phyloP scores from a whole-genome alignment of 805 yeast genomes.

The Lipomyces yamanashiensis region DNA sequence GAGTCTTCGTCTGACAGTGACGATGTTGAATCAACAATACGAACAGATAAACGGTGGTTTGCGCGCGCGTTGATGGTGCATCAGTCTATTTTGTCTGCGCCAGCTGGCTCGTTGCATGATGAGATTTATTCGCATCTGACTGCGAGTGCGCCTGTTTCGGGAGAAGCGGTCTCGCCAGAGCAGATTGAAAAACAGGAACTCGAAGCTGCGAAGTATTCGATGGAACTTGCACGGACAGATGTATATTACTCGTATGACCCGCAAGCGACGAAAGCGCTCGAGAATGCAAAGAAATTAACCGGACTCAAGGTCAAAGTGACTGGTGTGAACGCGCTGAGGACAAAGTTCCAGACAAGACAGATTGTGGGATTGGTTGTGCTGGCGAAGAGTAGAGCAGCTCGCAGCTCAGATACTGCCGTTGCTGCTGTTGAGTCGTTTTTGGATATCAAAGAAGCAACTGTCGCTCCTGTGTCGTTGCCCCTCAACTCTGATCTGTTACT shows the following conservation, averaged over 20 bases:
- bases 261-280: constrained; percentile 49
- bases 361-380: constrained; percentile 75
- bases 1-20: constrained; percentile 37
- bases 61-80: constrained; percentile 46
- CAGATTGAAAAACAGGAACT: neutral
- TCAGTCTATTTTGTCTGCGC: constrained; percentile 42
- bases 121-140: constrained; percentile 33
- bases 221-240: constrained; percentile 38
- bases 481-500: constrained; percentile 71
- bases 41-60: constrained; percentile 41
- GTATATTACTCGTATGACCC: constrained; percentile 46
- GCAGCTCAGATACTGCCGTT: neutral
- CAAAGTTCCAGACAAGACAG: constrained; percentile 76
- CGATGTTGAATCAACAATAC: constrained; percentile 14
- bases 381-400: constrained; percentile 54
- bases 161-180: neutral
- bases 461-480: constrained; percentile 11
- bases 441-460: constrained; percentile 31
- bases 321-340: constrained; percentile 86
- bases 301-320: constrained; percentile 67
- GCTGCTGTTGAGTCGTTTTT: neutral
- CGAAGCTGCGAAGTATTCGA: constrained; percentile 19
- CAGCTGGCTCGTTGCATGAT: constrained; percentile 41
- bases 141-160: constrained; percentile 8
- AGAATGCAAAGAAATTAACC: constrained; percentile 41